A percentile compares a stretch with the other conserved stretches of the same genome.
These are phyloP conservation scores for cucumber (Cucumis sativus) DNA, from an alignment of 306 rosid genomes.

Conservation along the genomic window DNA sequence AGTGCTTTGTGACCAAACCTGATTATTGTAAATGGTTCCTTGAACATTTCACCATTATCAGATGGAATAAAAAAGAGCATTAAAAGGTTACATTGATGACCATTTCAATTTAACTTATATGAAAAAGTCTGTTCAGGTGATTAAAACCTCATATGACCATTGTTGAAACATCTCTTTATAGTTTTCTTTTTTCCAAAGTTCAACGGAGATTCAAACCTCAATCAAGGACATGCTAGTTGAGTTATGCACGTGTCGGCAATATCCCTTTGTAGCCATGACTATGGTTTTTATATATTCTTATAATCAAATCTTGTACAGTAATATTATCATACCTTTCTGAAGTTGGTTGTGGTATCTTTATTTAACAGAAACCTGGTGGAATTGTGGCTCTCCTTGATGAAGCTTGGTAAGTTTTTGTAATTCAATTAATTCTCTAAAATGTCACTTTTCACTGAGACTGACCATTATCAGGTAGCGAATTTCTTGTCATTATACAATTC, in stretches of 20 bases:
- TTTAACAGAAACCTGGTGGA: slow-evolving; percentile 95
- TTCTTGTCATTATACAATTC: not conserved
- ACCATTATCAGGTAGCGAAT: not conserved
- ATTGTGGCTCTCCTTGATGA: slow-evolving; percentile 94
- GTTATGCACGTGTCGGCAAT: not conserved
- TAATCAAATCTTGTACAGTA: not conserved
- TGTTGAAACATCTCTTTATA: not conserved
- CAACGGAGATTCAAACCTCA: no score
- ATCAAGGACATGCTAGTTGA: no score
- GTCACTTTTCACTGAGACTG: not conserved
- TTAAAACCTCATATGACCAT: no score
- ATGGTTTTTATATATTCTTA: not conserved
- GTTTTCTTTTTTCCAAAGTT: no score
- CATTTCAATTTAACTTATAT: not conserved
- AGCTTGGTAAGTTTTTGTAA: slow-evolving; percentile 68
- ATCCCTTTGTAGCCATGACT: not conserved
- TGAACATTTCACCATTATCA: not conserved
- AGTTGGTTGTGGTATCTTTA: slow-evolving; percentile 15
- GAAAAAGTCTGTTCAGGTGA: not conserved
- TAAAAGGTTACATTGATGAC: not conserved
- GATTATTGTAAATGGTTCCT: not conserved
- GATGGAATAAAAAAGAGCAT: not conserved
- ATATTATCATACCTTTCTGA: not conserved
- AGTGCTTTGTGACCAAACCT: not conserved
- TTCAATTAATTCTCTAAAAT: not conserved